Percentiles rank a stretch among this genome's conserved stretches.
phyloP scores from a whole-genome alignment of 2,329 filamentous ascomycete genomes.

The Monosporascus sp. region DNA sequence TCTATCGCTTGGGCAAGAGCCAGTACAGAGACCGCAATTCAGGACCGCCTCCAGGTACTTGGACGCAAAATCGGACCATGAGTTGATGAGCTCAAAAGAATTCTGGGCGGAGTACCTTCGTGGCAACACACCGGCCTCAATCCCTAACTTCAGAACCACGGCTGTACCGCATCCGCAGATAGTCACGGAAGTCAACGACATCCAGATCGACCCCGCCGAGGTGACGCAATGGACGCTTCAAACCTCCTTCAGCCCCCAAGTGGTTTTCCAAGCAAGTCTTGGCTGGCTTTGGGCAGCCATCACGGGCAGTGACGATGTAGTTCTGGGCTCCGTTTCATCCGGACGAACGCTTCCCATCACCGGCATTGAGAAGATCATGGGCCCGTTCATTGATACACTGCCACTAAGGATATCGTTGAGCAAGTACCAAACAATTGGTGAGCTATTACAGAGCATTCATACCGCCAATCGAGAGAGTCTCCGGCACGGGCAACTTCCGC shows the following conservation, averaged over 20 bases:
- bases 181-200: constrained; percentile 16
- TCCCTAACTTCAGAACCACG: constrained; percentile 54
- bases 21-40: constrained; percentile 51
- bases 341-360: constrained; percentile 69
- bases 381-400: constrained; percentile 72
- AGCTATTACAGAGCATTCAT: constrained; percentile 62
- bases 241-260: constrained; percentile 55
- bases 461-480: constrained; percentile 60
- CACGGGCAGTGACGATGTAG: constrained; percentile 58
- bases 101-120: constrained; percentile 69
- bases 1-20: constrained; percentile 32
- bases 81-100: constrained; percentile 38
- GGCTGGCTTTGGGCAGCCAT: constrained; percentile 61
- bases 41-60: constrained; percentile 47
- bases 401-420: constrained; percentile 62
- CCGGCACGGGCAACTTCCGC: constrained; percentile 55
- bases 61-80: constrained; percentile 14
- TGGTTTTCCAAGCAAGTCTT: constrained; percentile 70
- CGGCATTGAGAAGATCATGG: constrained; percentile 67
- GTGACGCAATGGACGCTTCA: constrained; percentile 31
- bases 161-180: constrained; percentile 22
- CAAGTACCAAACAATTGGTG: constrained; percentile 43
- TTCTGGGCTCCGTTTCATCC: constrained; percentile 76
- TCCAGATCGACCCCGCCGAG: constrained; percentile 29
- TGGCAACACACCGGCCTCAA: constrained; percentile 44